phyloP scores from a whole-genome alignment of 495 filamentous ascomycete genomes.

The Hypoxylon trugodes region DNA sequence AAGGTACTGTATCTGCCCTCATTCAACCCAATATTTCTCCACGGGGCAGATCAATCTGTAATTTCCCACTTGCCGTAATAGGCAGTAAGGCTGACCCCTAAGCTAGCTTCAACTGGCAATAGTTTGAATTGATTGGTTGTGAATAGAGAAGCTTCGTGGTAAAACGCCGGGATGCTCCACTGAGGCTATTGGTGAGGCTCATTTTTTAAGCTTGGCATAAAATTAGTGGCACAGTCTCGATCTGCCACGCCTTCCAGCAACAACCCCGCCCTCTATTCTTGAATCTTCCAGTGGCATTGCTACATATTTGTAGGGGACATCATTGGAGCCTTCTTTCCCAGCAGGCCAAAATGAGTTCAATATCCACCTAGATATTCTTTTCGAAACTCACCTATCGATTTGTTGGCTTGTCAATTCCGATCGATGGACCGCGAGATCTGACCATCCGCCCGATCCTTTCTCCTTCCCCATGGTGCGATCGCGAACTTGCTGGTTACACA shows the following conservation, averaged over 20 bases:
- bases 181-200: constrained; percentile 31
- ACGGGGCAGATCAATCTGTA: constrained; percentile 12
- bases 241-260: neutral
- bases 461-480: too few relatives aligned
- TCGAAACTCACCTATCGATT: too few relatives aligned
- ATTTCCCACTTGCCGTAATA: constrained; percentile 22
- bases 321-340: too few relatives aligned
- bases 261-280: neutral
- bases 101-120: constrained; percentile 11
- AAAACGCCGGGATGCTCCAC: constrained; percentile 9
- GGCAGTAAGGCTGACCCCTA: constrained; percentile 25
- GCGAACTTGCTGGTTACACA: too few relatives aligned
- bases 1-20: constrained; percentile 5
- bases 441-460: neutral
- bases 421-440: too few relatives aligned
- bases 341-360: too few relatives aligned
- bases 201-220: constrained; percentile 10
- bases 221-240: neutral
- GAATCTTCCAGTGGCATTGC: neutral
- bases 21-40: neutral
- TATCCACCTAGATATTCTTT: too few relatives aligned
- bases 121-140: constrained; percentile 5
- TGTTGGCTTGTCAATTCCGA: too few relatives aligned
- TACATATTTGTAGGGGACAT: neutral
- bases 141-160: neutral